These are phyloP conservation scores for Fraxinus pennsylvanica DNA, from an alignment of 257 asterid species.

Conservation along the genomic window DNA sequence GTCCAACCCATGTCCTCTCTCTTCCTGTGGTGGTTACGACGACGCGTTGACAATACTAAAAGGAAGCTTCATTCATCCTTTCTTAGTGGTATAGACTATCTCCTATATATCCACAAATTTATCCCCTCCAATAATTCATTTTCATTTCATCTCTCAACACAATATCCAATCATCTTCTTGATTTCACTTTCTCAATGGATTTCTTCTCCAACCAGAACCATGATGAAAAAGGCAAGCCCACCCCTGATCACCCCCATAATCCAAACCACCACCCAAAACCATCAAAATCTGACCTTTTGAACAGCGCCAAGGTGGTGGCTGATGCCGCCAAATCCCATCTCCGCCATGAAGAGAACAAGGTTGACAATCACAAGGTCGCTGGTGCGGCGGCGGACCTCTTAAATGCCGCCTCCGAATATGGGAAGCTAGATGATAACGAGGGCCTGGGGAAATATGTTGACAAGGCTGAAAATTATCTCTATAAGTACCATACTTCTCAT, in stretches of 20 bases:
- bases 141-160: background rate
- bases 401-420: constrained; percentile 51
- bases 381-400: constrained; percentile 61
- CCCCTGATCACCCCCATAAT: constrained; percentile 8
- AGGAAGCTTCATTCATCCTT: background rate
- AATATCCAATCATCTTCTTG: background rate
- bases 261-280: constrained; percentile 29
- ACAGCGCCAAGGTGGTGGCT: constrained; percentile 59
- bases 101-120: constrained; percentile 7
- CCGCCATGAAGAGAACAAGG: constrained; percentile 42
- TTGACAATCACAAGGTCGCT: constrained; percentile 44
- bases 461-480: constrained; percentile 60
- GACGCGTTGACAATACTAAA: background rate
- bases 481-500: constrained; percentile 36
- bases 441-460: constrained; percentile 47
- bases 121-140: constrained; percentile 24
- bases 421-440: constrained; percentile 44
- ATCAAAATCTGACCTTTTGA: constrained; percentile 44
- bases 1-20: background rate
- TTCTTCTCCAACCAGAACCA: constrained; percentile 23
- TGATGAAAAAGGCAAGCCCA: background rate
- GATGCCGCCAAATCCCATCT: constrained; percentile 46
- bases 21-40: background rate
- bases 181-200: constrained; percentile 29
- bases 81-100: too few relatives aligned